These are phyloP conservation scores for Phytopythium aichiense DNA, from an alignment of 352 stramenopile genomes.

Conservation along the genomic window DNA sequence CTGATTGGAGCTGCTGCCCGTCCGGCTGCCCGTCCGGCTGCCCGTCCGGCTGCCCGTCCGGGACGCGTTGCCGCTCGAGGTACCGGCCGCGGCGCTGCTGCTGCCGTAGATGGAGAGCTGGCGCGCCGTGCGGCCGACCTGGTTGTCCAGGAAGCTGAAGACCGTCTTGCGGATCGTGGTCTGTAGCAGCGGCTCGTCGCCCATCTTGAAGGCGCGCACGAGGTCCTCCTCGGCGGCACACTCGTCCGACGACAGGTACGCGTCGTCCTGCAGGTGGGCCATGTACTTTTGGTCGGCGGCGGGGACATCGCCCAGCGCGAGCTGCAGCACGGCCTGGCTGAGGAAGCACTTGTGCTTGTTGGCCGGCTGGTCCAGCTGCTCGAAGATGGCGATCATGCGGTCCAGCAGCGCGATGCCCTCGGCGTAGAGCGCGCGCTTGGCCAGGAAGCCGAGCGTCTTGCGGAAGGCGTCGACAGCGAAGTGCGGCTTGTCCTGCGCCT, in stretches of 20 bases:
- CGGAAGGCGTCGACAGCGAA: conserved; percentile 78
- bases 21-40: conserved; percentile 19
- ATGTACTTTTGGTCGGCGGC: conserved; percentile 76
- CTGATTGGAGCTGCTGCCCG: conserved; percentile 15
- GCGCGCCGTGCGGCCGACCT: conserved; percentile 61
- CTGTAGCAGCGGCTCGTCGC: conserved; percentile 73
- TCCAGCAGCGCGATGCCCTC: conserved; percentile 47
- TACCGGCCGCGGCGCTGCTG: conserved; percentile 1
- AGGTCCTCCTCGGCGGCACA: conserved; percentile 73
- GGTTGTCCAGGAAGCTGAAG: conserved; percentile 77
- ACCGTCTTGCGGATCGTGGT: conserved; percentile 66
- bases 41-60: conserved; percentile 20
- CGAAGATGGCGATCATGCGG: conserved; percentile 50
- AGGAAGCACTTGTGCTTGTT: conserved; percentile 77
- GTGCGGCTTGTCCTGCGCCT: conserved; percentile 79
- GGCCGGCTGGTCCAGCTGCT: conserved; percentile 54
- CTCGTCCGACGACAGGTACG: conserved; percentile 69
- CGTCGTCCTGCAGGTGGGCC: conserved; percentile 71
- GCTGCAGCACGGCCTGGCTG: conserved; percentile 60
- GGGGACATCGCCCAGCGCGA: conserved; percentile 58
- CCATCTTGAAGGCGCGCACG: conserved; percentile 72
- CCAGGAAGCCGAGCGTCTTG: conserved; percentile 72
- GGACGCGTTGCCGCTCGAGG: background rate
- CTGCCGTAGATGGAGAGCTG: conserved; percentile 63
- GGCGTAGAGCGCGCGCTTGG: conserved; percentile 43